Conservation (phyloP, 2,329 filamentous ascomycete species). For the Arthrinium puccinioides region DNA sequence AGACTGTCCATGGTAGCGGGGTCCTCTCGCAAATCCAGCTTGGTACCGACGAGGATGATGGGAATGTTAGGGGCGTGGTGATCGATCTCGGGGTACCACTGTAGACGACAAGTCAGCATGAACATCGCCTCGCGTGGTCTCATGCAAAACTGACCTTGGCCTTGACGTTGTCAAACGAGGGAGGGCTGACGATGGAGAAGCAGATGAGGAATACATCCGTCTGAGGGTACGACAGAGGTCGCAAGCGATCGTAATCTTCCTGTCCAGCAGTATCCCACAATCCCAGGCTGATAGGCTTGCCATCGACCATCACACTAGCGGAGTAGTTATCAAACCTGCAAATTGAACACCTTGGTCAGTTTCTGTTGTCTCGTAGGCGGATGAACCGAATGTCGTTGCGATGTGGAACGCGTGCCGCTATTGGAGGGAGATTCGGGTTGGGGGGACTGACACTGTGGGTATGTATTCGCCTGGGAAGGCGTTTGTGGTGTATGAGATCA, state of each 20-base stretch:
- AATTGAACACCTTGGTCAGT: slow-evolving; percentile 4
- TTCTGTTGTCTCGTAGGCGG: slow-evolving; percentile 11
- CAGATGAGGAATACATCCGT: slow-evolving; percentile 98
- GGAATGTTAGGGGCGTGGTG: slow-evolving; percentile 93
- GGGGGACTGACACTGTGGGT: slow-evolving; percentile 74
- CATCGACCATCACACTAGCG: slow-evolving; percentile 97
- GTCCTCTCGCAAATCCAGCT: slow-evolving; percentile 92
- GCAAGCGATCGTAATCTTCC: slow-evolving; percentile 94
- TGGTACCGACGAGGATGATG: slow-evolving; percentile 94
- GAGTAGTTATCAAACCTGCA: slow-evolving; percentile 96
- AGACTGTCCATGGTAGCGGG: slow-evolving; percentile 73
- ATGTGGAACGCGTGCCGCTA: not conserved
- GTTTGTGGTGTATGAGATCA: slow-evolving; percentile 99
- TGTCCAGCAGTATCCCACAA: slow-evolving; percentile 98
- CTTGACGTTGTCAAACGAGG: slow-evolving; percentile 98
- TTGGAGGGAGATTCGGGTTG: not conserved
- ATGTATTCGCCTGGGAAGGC: slow-evolving; percentile 99
- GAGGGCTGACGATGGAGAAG: slow-evolving; percentile 96
- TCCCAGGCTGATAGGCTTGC: slow-evolving; percentile 92
- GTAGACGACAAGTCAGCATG: slow-evolving; percentile 6
- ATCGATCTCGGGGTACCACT: slow-evolving; percentile 98
- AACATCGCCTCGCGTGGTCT: too few species aligned
- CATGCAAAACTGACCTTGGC: slow-evolving; percentile 65
- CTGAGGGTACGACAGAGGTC: slow-evolving; percentile 94
- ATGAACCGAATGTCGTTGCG: not conserved